Conservation (phyloP, 805 yeast species). For the Candida incommunis region DNA sequence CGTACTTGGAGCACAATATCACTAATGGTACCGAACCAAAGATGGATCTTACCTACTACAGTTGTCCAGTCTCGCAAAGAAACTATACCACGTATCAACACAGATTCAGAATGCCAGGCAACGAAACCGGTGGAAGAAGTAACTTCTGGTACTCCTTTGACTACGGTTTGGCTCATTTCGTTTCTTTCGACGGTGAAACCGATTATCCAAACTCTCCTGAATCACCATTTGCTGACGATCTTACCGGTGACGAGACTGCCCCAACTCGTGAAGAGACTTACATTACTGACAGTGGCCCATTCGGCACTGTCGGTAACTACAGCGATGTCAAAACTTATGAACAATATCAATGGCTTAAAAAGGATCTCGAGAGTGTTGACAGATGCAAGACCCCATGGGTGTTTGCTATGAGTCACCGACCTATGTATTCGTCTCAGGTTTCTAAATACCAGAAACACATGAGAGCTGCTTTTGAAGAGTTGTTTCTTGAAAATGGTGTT, state of each 20-base stretch:
- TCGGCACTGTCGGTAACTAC: slow-evolving; percentile 2
- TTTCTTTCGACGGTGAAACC: slow-evolving; percentile 11
- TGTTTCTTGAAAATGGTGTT: slow-evolving; percentile 8
- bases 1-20: slow-evolving; percentile 3
- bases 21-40: not conserved
- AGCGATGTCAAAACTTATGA: not conserved
- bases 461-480: slow-evolving; percentile 8
- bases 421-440: slow-evolving; percentile 10
- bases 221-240: slow-evolving; percentile 3
- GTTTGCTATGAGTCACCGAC: slow-evolving; percentile 7
- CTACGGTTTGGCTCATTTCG: slow-evolving; percentile 12
- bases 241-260: slow-evolving; percentile 6
- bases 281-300: slow-evolving; percentile 5
- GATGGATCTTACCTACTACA: not conserved
- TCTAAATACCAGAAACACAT: not conserved
- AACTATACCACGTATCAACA: not conserved
- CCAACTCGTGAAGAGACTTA: slow-evolving; percentile 8
- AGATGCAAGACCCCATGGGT: slow-evolving; percentile 9
- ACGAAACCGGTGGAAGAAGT: slow-evolving; percentile 7
- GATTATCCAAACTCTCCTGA: slow-evolving; percentile 3
- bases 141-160: slow-evolving; percentile 13
- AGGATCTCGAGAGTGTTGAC: slow-evolving; percentile 12
- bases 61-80: not conserved
- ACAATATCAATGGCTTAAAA: slow-evolving; percentile 12
- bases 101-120: not conserved